Conservation (phyloP, 495 filamentous ascomycete species). For the Sordaria brevicollis region DNA sequence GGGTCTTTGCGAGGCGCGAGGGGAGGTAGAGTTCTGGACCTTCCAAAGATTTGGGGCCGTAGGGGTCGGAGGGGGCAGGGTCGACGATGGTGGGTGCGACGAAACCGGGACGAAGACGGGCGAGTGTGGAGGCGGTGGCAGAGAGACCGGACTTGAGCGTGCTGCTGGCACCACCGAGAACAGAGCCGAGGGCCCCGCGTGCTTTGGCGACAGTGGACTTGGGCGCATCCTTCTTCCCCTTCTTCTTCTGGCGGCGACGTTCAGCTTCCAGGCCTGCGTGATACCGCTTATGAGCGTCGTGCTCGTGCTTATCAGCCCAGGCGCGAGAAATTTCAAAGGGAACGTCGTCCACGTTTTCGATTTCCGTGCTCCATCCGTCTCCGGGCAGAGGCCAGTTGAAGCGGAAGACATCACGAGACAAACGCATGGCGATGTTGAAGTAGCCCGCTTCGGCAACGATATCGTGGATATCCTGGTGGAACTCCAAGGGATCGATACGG, state of each 20-base stretch:
- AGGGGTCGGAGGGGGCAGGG: not conserved
- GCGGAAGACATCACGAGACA: conserved; percentile 37
- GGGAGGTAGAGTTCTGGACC: conserved; percentile 13
- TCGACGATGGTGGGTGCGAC: not conserved
- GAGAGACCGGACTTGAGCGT: not conserved
- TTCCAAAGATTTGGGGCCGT: too few relatives aligned
- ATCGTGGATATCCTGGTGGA: conserved; percentile 36
- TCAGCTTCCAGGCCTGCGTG: not conserved
- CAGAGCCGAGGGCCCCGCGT: not conserved
- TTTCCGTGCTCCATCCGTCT: conserved; percentile 26
- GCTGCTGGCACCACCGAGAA: not conserved
- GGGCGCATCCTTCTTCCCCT: not conserved
- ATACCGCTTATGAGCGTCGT: not conserved
- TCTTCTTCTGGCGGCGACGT: not conserved
- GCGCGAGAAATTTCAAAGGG: conserved; percentile 23
- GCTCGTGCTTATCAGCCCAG: conserved; percentile 7
- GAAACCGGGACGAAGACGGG: not conserved
- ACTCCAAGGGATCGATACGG: not conserved
- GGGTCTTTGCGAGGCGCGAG: conserved; percentile 28
- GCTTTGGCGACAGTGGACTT: not conserved
- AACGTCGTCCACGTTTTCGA: conserved; percentile 21
- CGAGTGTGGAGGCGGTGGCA: not conserved
- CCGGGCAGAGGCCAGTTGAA: conserved; percentile 28
- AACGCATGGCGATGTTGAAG: conserved; percentile 31
- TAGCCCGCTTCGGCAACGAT: conserved; percentile 33